Conservation (phyloP, 1,139 yeast genomes). For the Candida neerlandica region DNA sequence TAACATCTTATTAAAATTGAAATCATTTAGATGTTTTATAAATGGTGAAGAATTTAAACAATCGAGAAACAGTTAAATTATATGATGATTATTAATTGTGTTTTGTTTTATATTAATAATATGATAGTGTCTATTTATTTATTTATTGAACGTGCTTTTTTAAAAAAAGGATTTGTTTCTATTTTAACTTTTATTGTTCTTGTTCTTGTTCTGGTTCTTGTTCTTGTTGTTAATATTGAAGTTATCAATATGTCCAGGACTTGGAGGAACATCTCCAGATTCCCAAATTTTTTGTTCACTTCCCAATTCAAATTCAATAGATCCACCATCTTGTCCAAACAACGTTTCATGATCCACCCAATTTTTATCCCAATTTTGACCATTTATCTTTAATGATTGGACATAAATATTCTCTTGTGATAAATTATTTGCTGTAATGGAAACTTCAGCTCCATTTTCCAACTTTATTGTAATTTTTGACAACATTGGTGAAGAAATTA, state of each 20-base stretch:
- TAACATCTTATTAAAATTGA: slow-evolving; percentile 14
- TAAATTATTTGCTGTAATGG: slow-evolving; percentile 29
- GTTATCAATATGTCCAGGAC: slow-evolving; percentile 26
- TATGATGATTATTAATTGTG: background rate
- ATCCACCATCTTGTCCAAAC: slow-evolving; percentile 30
- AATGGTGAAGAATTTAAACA: slow-evolving; percentile 14
- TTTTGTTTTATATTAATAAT: background rate
- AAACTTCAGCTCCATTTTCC: slow-evolving; percentile 27
- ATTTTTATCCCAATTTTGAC: slow-evolving; percentile 26
- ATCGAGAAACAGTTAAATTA: background rate
- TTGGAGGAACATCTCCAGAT: slow-evolving; percentile 25
- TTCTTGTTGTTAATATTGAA: background rate
- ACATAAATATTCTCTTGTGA: slow-evolving; percentile 26
- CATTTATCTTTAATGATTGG: slow-evolving; percentile 32
- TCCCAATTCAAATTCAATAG: slow-evolving; percentile 28
- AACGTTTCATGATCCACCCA: slow-evolving; percentile 38
- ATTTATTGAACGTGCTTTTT: background rate
- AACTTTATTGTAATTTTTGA: slow-evolving; percentile 24
- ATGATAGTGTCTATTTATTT: background rate
- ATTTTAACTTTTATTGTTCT: background rate
- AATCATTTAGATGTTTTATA: slow-evolving; percentile 11
- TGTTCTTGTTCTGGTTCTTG: background rate
- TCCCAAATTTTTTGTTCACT: slow-evolving; percentile 30
- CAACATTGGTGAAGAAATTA: slow-evolving; percentile 37
- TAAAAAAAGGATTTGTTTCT: too few species aligned